A percentile compares a stretch with the other conserved stretches of the same genome.
Conservation (phyloP, 2,329 filamentous ascomycete species). For the Thelonectria blattea region DNA sequence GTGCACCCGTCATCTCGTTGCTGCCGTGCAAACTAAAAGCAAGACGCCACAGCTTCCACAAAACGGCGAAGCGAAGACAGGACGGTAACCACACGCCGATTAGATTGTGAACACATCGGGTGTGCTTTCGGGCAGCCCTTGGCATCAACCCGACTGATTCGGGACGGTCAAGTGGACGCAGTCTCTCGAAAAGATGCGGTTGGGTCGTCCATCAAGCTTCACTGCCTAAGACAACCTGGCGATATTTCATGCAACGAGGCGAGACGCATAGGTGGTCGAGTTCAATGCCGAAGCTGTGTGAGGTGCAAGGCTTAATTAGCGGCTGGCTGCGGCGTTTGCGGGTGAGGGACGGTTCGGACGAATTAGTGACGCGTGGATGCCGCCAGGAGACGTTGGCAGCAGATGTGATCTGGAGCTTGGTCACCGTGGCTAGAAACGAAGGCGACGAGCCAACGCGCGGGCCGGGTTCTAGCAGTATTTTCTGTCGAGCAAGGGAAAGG, state of each 20-base stretch:
- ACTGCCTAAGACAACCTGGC: constrained; percentile 17
- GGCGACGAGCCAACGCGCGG: constrained; percentile 13
- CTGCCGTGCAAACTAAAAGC: background rate
- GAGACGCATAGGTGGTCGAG: constrained; percentile 10
- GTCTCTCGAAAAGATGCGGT: constrained; percentile 5
- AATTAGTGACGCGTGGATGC: constrained; percentile 24
- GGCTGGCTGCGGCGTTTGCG: constrained; percentile 20
- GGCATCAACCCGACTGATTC: background rate
- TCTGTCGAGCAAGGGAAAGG: constrained; percentile 7
- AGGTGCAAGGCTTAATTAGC: constrained; percentile 25
- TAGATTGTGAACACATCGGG: background rate
- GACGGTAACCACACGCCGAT: background rate
- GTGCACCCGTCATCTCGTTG: background rate
- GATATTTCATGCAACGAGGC: constrained; percentile 21
- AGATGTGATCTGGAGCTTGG: constrained; percentile 28
- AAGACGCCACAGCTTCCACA: constrained; percentile 5
- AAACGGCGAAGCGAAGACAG: constrained; percentile 6
- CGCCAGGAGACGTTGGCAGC: constrained; percentile 24
- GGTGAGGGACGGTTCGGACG: constrained; percentile 18
- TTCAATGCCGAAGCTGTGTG: constrained; percentile 15
- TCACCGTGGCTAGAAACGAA: constrained; percentile 23
- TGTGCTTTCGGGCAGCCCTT: background rate
- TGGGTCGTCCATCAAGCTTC: constrained; percentile 8
- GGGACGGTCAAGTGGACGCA: background rate
- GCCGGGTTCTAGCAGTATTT: constrained; percentile 5